phyloP scores from a whole-genome alignment of 352 stramenopile genomes.

The Phytophthora constricta region DNA sequence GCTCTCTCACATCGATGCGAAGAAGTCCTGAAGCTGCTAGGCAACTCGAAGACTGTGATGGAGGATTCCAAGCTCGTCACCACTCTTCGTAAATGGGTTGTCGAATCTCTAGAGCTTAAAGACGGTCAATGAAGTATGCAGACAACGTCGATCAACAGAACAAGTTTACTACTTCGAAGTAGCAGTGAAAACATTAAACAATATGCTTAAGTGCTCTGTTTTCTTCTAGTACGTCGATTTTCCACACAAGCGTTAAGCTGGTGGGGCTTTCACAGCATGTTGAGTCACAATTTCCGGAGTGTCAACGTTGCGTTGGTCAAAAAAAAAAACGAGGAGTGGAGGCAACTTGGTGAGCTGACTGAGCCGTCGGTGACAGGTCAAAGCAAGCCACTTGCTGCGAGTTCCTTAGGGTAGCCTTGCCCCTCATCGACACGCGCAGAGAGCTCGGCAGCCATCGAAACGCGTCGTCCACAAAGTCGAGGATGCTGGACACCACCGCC shows the following conservation, averaged over 20 bases:
- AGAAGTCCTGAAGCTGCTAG: conserved; percentile 60
- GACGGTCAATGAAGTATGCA: neutral
- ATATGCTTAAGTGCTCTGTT: no score
- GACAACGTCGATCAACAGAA: conserved; percentile 5
- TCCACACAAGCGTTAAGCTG: neutral
- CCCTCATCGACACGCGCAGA: conserved; percentile 11
- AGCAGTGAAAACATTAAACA: no score
- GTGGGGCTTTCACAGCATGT: neutral
- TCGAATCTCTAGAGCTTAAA: conserved; percentile 10
- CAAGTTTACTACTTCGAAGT: no score
- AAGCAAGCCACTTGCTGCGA: neutral
- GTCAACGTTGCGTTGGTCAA: neutral
- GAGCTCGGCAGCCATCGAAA: conserved; percentile 16
- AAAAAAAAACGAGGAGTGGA: neutral
- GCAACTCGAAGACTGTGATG: conserved; percentile 59
- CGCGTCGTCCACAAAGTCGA: conserved; percentile 14
- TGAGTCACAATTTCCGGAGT: neutral
- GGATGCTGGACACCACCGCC: conserved; percentile 28
- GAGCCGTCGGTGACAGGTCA: neutral
- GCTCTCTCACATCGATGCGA: conserved; percentile 35
- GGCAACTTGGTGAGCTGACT: neutral
- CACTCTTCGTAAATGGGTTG: conserved; percentile 53
- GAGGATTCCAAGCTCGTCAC: conserved; percentile 55
- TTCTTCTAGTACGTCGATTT: neutral
- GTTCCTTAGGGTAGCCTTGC: neutral